A percentile compares a stretch with the other conserved stretches of the same genome.
These are phyloP conservation scores for Yarrowia sp. DNA, from an alignment of 805 yeast species.

Conservation along the genomic window DNA sequence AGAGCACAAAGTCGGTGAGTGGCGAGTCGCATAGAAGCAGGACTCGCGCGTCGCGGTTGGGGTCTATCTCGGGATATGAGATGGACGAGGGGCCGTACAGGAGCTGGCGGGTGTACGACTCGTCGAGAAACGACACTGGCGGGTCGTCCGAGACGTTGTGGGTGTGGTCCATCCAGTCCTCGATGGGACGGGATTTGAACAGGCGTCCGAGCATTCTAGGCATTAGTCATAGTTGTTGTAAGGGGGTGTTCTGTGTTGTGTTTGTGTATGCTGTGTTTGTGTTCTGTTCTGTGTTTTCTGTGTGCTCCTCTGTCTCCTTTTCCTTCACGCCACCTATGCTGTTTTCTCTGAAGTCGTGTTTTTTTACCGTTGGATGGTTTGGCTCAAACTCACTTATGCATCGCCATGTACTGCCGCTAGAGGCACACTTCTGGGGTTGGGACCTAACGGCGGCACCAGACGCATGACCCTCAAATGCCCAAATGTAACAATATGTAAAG, in stretches of 20 bases:
- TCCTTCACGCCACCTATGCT: not conserved
- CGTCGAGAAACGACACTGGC: constrained; percentile 33
- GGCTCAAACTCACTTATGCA: not conserved
- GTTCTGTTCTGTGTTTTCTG: not conserved
- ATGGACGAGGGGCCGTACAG: constrained; percentile 32
- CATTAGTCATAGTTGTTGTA: constrained; percentile 13
- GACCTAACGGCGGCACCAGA: not conserved
- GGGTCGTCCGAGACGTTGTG: constrained; percentile 14
- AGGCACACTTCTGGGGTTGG: constrained; percentile 18
- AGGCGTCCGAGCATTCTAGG: constrained; percentile 28
- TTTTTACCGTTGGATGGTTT: not conserved
- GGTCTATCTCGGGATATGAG: constrained; percentile 28
- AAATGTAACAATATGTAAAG: constrained; percentile 23
- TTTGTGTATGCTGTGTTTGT: not conserved
- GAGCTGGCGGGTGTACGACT: constrained; percentile 32
- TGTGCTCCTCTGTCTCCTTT: not conserved
- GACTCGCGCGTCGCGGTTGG: constrained; percentile 30
- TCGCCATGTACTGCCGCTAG: constrained; percentile 24
- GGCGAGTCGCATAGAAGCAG: constrained; percentile 30
- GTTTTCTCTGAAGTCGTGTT: not conserved
- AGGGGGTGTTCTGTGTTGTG: not conserved
- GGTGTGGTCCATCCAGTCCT: constrained; percentile 27
- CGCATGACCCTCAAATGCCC: not conserved
- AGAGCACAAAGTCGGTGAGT: constrained; percentile 6
- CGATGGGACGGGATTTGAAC: constrained; percentile 26